Evolutionary conservation across 495 filamentous ascomycete species (phyloP).

Genomic region (Lepraria neglecta): DNA sequence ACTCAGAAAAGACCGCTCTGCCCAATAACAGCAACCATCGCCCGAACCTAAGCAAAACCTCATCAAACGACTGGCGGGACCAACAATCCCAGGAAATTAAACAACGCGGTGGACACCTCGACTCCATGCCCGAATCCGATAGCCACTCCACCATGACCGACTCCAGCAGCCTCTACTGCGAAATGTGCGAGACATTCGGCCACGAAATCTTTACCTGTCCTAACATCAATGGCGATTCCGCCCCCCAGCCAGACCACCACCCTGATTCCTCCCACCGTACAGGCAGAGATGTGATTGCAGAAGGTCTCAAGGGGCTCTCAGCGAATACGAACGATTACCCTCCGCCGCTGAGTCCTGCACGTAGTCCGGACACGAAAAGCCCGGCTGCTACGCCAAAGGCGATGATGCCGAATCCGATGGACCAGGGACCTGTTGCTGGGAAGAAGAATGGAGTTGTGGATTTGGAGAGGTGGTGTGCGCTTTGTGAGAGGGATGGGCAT

Average conservation of each 20-base stretch:
- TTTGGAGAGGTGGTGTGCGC: constrained; percentile 87
- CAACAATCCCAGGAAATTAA: neutral
- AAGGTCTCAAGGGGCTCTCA: constrained; percentile 40
- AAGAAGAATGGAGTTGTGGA: constrained; percentile 77
- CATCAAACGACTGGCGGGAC: constrained; percentile 24
- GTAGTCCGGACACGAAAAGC: constrained; percentile 16
- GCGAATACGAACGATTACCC: constrained; percentile 24
- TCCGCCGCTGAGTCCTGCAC: constrained; percentile 37
- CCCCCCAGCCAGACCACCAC: constrained; percentile 21
- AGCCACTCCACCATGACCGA: constrained; percentile 62
- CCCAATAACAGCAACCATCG: constrained; percentile 28
- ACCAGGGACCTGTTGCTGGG: constrained; percentile 66
- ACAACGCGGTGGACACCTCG: constrained; percentile 5
- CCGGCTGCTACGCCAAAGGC: constrained; percentile 17
- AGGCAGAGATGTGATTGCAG: constrained; percentile 42
- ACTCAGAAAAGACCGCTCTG: constrained; percentile 32
- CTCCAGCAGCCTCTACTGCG: constrained; percentile 75
- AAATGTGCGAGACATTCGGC: constrained; percentile 89
- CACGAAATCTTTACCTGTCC: constrained; percentile 93
- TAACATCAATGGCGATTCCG: constrained; percentile 62
- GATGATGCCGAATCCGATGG: constrained; percentile 55
- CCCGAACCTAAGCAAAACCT: constrained; percentile 25
- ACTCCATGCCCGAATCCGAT: constrained; percentile 38
- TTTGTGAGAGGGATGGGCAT: constrained; percentile 94
- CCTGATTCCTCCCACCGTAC: constrained; percentile 28